A percentile compares a stretch with the other conserved stretches of the same genome.
Evolutionary conservation across 768 basidiomycete genomes (phyloP).

Genomic region (Xerocomus brunneocitrinus): DNA sequence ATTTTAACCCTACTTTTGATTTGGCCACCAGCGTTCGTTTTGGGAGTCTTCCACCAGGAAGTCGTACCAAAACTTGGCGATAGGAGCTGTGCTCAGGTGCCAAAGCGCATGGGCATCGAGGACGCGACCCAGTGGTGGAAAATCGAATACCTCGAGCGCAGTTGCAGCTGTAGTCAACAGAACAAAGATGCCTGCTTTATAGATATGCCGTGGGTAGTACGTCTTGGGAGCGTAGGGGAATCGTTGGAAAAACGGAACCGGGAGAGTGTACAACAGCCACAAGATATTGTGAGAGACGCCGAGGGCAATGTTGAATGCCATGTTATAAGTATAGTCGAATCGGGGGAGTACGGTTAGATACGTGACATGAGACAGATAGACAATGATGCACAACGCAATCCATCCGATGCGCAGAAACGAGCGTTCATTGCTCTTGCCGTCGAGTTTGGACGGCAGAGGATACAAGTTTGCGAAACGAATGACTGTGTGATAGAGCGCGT

Average conservation of each 20-base stretch:
- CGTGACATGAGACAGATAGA: slow-evolving; percentile 66
- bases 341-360: slow-evolving; percentile 74
- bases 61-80: slow-evolving; percentile 80
- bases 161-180: slow-evolving; percentile 69
- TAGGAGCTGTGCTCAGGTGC: slow-evolving; percentile 82
- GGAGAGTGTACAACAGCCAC: slow-evolving; percentile 72
- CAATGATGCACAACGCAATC: slow-evolving; percentile 48
- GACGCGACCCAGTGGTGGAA: slow-evolving; percentile 68
- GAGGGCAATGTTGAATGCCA: slow-evolving; percentile 72
- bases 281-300: slow-evolving; percentile 76
- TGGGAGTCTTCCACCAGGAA: slow-evolving; percentile 72
- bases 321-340: slow-evolving; percentile 95
- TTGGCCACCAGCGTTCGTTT: slow-evolving; percentile 62
- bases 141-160: slow-evolving; percentile 85
- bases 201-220: slow-evolving; percentile 55
- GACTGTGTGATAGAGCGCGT: slow-evolving; percentile 71
- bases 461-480: slow-evolving; percentile 78
- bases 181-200: slow-evolving; percentile 58
- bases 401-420: slow-evolving; percentile 33
- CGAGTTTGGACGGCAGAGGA: slow-evolving; percentile 32
- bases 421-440: slow-evolving; percentile 14
- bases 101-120: slow-evolving; percentile 92
- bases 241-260: slow-evolving; percentile 44
- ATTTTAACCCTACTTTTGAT: slow-evolving; percentile 27
- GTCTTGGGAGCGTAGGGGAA: slow-evolving; percentile 51